Conservation (phyloP, 1,139 yeast species). For the Fermentozyma sake region DNA sequence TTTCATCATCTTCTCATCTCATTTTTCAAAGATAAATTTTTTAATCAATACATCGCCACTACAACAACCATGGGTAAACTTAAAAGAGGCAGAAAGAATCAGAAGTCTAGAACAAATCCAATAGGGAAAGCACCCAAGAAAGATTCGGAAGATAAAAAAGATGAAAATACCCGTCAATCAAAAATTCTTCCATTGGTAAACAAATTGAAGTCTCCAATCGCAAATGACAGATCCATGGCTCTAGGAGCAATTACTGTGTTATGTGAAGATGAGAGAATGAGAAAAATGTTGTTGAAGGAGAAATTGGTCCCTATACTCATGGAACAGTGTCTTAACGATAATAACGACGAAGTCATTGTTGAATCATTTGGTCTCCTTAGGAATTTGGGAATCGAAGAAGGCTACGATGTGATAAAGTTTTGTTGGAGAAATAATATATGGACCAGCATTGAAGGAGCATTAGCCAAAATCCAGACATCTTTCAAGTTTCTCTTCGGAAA, state of each 20-base stretch:
- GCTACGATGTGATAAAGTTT: constrained; percentile 73
- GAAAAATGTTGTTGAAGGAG: constrained; percentile 65
- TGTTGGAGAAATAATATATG: constrained; percentile 79
- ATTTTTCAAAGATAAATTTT: too few species aligned
- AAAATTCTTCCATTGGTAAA: constrained; percentile 66
- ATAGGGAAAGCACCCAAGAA: constrained; percentile 16
- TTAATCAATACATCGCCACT: constrained; percentile 8
- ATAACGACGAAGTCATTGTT: constrained; percentile 68
- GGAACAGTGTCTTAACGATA: constrained; percentile 62
- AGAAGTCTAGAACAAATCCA: constrained; percentile 52
- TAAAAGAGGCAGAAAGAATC: constrained; percentile 63
- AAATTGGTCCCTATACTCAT: constrained; percentile 59
- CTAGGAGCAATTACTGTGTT: constrained; percentile 67
- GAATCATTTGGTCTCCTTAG: constrained; percentile 79
- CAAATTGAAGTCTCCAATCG: constrained; percentile 56
- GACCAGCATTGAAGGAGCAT: constrained; percentile 49
- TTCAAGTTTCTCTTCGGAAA: constrained; percentile 37
- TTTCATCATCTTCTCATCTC: too few species aligned
- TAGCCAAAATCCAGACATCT: constrained; percentile 47
- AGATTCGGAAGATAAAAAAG: constrained; percentile 30
- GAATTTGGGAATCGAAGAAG: constrained; percentile 79
- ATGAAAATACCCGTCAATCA: constrained; percentile 46
- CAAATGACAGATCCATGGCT: constrained; percentile 78
- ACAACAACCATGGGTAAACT: constrained; percentile 60
- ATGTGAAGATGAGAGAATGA: constrained; percentile 62